Conservation (phyloP, 106 monocot genomes). For the Acorus gramineus region DNA sequence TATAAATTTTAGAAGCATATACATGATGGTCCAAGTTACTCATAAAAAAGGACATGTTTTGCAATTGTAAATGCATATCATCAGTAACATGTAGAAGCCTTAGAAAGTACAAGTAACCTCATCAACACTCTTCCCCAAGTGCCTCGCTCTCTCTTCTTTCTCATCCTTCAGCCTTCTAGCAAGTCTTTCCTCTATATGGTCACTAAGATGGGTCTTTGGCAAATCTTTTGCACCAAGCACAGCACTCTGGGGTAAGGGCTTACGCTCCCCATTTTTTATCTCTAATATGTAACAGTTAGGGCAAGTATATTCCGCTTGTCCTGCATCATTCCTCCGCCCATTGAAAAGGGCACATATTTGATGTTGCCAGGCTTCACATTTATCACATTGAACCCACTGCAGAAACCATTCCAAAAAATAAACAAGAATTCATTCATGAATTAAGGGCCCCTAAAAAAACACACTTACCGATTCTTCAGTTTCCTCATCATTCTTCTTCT, state of each 20-base stretch:
- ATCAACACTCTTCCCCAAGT: slow-evolving; percentile 63
- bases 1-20: too few relatives aligned
- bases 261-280: slow-evolving; percentile 78
- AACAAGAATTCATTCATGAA: background rate
- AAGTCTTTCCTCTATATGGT: slow-evolving; percentile 84
- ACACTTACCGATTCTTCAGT: slow-evolving; percentile 84
- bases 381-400: slow-evolving; percentile 99
- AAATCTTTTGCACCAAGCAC: slow-evolving; percentile 99
- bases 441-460: slow-evolving; percentile 1
- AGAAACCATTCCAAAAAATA: slow-evolving; percentile 4
- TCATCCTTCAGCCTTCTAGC: slow-evolving; percentile 66
- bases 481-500: slow-evolving; percentile 93
- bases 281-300: slow-evolving; percentile 90
- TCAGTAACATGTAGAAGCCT: background rate
- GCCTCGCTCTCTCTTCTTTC: slow-evolving; percentile 71
- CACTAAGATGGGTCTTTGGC: slow-evolving; percentile 80
- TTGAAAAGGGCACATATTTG: slow-evolving; percentile 99
- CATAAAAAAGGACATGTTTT: too few relatives aligned
- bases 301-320: slow-evolving; percentile 95
- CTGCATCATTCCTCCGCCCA: slow-evolving; percentile 93
- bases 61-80: background rate
- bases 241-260: slow-evolving; percentile 85
- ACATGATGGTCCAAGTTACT: too few relatives aligned
- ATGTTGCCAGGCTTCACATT: slow-evolving; percentile 99
- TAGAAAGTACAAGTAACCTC: slow-evolving; percentile 41